Percentiles rank a stretch among this genome's conserved stretches.
phyloP scores from a whole-genome alignment of 495 filamentous ascomycete species.

The Jackrogersella multiformis region DNA sequence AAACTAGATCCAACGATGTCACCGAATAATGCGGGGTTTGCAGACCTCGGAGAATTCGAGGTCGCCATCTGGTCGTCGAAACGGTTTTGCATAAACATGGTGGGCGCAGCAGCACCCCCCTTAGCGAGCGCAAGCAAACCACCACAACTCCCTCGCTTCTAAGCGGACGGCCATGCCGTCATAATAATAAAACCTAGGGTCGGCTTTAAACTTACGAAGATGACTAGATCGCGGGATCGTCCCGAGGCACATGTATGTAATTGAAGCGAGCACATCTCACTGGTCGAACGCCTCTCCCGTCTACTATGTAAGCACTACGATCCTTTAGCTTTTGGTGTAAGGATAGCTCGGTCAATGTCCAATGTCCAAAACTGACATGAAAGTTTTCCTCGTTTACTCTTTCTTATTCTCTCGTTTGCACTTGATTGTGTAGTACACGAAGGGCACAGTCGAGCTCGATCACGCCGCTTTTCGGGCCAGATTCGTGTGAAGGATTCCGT shows the following conservation, averaged over 20 bases:
- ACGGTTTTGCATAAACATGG: conserved; percentile 28
- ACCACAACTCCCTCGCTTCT: conserved; percentile 1
- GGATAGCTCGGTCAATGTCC: conserved; percentile 12
- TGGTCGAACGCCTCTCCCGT: conserved; percentile 12
- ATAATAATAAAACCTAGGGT: conserved; percentile 17
- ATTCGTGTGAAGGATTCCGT: conserved; percentile 28
- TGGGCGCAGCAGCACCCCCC: conserved; percentile 38
- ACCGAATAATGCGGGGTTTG: conserved; percentile 18
- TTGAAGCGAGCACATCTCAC: conserved; percentile 16
- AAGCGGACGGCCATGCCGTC: conserved; percentile 19
- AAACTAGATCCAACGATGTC: conserved; percentile 13
- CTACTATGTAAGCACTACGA: conserved; percentile 29
- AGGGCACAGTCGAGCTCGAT: conserved; percentile 23
- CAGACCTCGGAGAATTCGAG: conserved; percentile 27
- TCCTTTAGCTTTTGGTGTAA: conserved; percentile 27
- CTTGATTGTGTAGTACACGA: conserved; percentile 33
- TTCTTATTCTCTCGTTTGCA: conserved; percentile 7
- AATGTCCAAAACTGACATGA: neutral
- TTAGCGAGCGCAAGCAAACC: conserved; percentile 7
- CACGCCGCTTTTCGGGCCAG: conserved; percentile 21
- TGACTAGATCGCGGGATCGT: conserved; percentile 37
- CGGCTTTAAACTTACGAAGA: conserved; percentile 23
- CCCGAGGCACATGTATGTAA: conserved; percentile 13
- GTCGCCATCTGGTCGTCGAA: conserved; percentile 22
- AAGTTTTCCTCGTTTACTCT: neutral